Evolutionary conservation across 2,329 filamentous ascomycete genomes (phyloP).

Genomic region (Mycosphaerelloides madeirae): DNA sequence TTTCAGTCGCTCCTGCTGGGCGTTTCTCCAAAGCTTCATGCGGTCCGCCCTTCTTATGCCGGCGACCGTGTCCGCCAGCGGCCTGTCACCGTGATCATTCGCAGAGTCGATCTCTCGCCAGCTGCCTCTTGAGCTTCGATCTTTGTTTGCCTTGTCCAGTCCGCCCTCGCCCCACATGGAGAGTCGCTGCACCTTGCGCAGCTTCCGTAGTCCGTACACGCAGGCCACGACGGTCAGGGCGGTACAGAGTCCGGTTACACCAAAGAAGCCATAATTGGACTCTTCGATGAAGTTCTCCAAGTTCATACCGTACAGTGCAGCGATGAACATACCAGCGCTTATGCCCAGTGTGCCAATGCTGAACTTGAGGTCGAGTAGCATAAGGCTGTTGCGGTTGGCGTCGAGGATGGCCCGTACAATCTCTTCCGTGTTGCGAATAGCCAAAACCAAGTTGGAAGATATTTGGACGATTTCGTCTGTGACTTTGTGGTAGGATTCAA

Average conservation of each 20-base stretch:
- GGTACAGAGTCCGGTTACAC: constrained; percentile 66
- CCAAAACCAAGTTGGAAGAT: constrained; percentile 84
- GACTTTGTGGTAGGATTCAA: constrained; percentile 97
- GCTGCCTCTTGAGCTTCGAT: constrained; percentile 25
- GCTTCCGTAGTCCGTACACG: constrained; percentile 74
- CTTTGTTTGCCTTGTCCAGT: constrained; percentile 11
- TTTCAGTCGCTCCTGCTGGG: constrained; percentile 20
- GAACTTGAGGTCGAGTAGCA: constrained; percentile 95
- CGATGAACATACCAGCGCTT: constrained; percentile 88
- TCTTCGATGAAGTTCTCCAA: constrained; percentile 98
- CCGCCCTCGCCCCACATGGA: constrained; percentile 71
- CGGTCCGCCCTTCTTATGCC: constrained; percentile 27
- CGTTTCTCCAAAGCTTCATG: constrained; percentile 22
- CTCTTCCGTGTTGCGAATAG: constrained; percentile 96
- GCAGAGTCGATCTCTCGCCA: constrained; percentile 26
- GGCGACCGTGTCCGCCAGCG: constrained; percentile 25
- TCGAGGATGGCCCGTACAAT: constrained; percentile 96
- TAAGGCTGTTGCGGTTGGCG: constrained; percentile 94
- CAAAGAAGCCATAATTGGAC: constrained; percentile 76
- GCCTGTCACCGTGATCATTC: constrained; percentile 10
- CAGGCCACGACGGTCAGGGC: constrained; percentile 72
- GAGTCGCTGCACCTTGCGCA: constrained; percentile 80
- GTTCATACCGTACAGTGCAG: constrained; percentile 99
- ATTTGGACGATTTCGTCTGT: constrained; percentile 97
- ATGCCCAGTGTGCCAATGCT: constrained; percentile 92